Conservation (phyloP, 2,329 filamentous ascomycete genomes). For the Aspergillus alliaceus region DNA sequence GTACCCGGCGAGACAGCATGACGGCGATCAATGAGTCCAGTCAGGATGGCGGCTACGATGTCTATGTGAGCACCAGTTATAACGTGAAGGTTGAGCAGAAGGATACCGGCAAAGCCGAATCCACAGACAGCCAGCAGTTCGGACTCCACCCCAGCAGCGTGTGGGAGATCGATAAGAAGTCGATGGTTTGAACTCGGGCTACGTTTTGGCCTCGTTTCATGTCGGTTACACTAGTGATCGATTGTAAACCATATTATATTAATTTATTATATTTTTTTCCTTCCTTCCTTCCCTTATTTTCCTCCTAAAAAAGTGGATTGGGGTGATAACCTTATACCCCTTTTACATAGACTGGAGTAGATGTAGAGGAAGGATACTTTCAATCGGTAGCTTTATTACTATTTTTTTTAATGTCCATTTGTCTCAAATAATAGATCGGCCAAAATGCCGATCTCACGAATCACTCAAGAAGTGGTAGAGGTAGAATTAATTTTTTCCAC, state of each 20-base stretch:
- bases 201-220: not conserved
- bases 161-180: slow-evolving; percentile 8
- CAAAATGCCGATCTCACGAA: not conserved
- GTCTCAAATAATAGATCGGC: not conserved
- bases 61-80: slow-evolving; percentile 1
- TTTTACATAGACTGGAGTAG: too few relatives aligned
- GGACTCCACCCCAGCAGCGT: not conserved
- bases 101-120: not conserved
- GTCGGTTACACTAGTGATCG: not conserved
- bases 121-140: not conserved
- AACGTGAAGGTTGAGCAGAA: not conserved
- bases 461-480: too few relatives aligned
- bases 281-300: too few relatives aligned
- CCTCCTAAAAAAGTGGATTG: too few relatives aligned
- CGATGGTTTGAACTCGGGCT: not conserved
- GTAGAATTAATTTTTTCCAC: not conserved
- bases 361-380: not conserved
- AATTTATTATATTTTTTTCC: not conserved
- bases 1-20: not conserved
- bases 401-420: too few relatives aligned
- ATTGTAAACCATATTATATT: not conserved
- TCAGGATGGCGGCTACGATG: not conserved
- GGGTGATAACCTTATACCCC: too few relatives aligned
- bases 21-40: not conserved
- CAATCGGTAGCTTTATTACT: too few relatives aligned